Base-by-base conservation (phyloP, 352 stramenopile genomes). In the Globisporangium spinosum region DNA sequence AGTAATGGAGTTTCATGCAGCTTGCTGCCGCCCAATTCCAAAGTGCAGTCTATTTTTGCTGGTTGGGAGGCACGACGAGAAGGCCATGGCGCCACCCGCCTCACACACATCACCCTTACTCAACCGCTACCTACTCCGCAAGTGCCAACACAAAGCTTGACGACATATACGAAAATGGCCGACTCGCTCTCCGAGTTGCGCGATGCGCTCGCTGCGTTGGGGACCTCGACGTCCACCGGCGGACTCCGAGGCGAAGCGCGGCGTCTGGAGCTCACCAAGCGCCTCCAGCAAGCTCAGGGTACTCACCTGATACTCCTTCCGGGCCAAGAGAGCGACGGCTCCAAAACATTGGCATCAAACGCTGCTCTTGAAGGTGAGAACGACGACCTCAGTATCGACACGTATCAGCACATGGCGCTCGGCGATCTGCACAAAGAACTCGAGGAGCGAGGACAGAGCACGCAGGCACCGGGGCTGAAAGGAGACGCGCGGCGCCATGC, bases 401-500 rank as follows among this genome's bases (percentile, higher is more conserved):
- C 13, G 15, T 70, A 58, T 29, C 58, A 69, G 38, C 51, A 59
- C 35, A 69, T 77, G 64, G 49, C 68, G 10, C 62, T 87, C 2
- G 63, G 66, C 0, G 77, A 85, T 32, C 64, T 87, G 8, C 79
- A 77, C 5, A 71, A 64, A 23, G 73, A 69, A 10, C 70, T 87
- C 22, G 75, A 85, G 32, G 54, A 72, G 3, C 53, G 73, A 0
- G 45, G 64, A 0, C 66, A 85, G 17, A 73, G 75, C 9, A 87
- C 79, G 6, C 73, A 77, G 5, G 83, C 79, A 1, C 70, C 67
- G n/a, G 77, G 77, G 0, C 45, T 85, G 38, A 83, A 83, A 63
- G 77, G 75, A 12, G 79, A 87, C 29, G 75, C 67, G 20, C 57
- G 79, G 38, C 75, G 77, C 12, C 77, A 85, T 40, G 75, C 79